These are phyloP conservation scores for Pichia scutulata DNA, from an alignment of 805 yeast species.

Conservation along the genomic window DNA sequence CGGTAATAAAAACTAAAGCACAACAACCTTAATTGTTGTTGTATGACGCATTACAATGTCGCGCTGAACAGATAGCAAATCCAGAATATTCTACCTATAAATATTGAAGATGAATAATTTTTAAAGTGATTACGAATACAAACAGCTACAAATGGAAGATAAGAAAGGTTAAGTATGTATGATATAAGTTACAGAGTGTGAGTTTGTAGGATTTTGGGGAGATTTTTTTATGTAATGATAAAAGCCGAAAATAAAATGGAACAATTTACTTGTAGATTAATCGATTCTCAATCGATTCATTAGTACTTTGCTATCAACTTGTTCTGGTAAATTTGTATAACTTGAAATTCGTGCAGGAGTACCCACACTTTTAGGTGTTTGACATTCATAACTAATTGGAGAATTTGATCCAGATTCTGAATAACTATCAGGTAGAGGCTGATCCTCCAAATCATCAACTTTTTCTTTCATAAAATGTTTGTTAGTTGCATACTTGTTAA, in stretches of 20 bases:
- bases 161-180: too few relatives aligned
- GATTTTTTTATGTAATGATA: not conserved
- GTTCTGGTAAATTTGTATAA: not conserved
- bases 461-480: not conserved
- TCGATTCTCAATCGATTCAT: constrained; percentile 4
- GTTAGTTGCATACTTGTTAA: not conserved
- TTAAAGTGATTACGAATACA: too few relatives aligned
- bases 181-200: too few relatives aligned
- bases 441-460: not conserved
- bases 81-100: too few relatives aligned
- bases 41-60: too few relatives aligned
- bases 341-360: not conserved
- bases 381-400: not conserved
- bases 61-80: too few relatives aligned
- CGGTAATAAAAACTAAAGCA: too few relatives aligned
- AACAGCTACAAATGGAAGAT: too few relatives aligned
- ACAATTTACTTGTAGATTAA: not conserved
- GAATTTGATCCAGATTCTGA: not conserved
- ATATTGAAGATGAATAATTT: too few relatives aligned
- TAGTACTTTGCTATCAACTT: not conserved
- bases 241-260: not conserved
- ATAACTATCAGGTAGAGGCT: not conserved
- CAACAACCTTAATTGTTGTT: too few relatives aligned
- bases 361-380: not conserved
- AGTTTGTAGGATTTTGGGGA: too few relatives aligned